Evolutionary conservation across 495 filamentous ascomycete species (phyloP).

Genomic region (Amniculicola lignicola): DNA sequence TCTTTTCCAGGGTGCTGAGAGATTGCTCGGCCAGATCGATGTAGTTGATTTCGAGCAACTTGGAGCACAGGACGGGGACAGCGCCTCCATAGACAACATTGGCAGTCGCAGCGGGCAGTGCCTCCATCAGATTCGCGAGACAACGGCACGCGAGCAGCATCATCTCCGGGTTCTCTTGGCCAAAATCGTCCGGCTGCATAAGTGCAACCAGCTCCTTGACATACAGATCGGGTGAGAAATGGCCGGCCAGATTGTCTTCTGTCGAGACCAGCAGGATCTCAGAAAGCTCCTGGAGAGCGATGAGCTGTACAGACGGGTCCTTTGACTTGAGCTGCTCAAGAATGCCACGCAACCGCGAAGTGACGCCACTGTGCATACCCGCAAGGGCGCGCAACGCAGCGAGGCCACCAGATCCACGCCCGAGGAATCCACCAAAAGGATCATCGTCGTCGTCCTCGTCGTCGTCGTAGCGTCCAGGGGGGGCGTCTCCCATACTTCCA

Average conservation of each 20-base stretch:
- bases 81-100: slow-evolving; percentile 96
- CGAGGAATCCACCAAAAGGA: slow-evolving; percentile 69
- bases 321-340: slow-evolving; percentile 80
- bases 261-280: slow-evolving; percentile 91
- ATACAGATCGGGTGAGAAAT: slow-evolving; percentile 91
- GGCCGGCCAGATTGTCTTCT: slow-evolving; percentile 92
- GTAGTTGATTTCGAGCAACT: slow-evolving; percentile 89
- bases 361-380: slow-evolving; percentile 85
- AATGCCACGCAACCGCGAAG: slow-evolving; percentile 75
- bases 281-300: slow-evolving; percentile 89
- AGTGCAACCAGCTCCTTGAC: slow-evolving; percentile 90
- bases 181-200: slow-evolving; percentile 85
- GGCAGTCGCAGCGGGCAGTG: slow-evolving; percentile 82
- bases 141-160: slow-evolving; percentile 97
- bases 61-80: slow-evolving; percentile 89
- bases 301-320: slow-evolving; percentile 81
- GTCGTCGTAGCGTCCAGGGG: slow-evolving; percentile 58
- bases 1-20: slow-evolving; percentile 93
- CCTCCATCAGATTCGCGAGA: slow-evolving; percentile 97
- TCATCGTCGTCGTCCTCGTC: slow-evolving; percentile 70
- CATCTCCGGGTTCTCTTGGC: slow-evolving; percentile 92
- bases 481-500: slow-evolving; percentile 49
- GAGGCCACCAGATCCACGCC: slow-evolving; percentile 63
- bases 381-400: slow-evolving; percentile 82
- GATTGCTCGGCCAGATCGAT: slow-evolving; percentile 98